A percentile compares a stretch with the other conserved stretches of the same genome.
These are phyloP conservation scores for Eragrostis nindensis DNA, from an alignment of 176 grass and related monocot species.

Conservation along the genomic window DNA sequence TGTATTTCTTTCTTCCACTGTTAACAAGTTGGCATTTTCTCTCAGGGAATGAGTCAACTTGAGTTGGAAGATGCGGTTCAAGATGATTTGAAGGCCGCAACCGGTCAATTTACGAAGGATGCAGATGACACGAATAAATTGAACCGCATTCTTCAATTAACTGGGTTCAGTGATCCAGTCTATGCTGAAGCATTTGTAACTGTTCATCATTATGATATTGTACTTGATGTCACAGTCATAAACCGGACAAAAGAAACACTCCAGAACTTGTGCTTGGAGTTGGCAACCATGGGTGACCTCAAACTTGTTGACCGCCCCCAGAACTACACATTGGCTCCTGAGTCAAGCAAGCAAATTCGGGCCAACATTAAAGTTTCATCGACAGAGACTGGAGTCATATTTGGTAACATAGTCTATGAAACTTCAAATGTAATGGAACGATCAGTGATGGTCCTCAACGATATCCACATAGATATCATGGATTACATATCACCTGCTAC, in stretches of 20 bases:
- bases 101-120: slow-evolving; percentile 68
- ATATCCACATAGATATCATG: slow-evolving; percentile 87
- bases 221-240: slow-evolving; percentile 72
- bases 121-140: slow-evolving; percentile 56
- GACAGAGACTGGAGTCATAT: slow-evolving; percentile 78
- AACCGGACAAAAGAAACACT: slow-evolving; percentile 69
- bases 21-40: neutral
- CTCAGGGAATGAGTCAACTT: slow-evolving; percentile 72
- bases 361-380: slow-evolving; percentile 82
- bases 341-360: slow-evolving; percentile 70
- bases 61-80: slow-evolving; percentile 73
- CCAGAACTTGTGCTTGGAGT: slow-evolving; percentile 72
- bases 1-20: neutral
- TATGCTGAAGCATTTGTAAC: slow-evolving; percentile 74
- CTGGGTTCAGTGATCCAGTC: slow-evolving; percentile 68
- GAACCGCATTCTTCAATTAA: slow-evolving; percentile 71
- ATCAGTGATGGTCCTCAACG: slow-evolving; percentile 67
- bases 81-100: slow-evolving; percentile 71
- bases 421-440: slow-evolving; percentile 73
- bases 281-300: slow-evolving; percentile 74
- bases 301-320: slow-evolving; percentile 74
- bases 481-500: slow-evolving; percentile 74
- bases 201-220: slow-evolving; percentile 75
- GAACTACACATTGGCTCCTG: slow-evolving; percentile 67
- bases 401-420: slow-evolving; percentile 73